Conservation (phyloP, 2,329 filamentous ascomycete species). For the Fusarium drepaniforme region DNA sequence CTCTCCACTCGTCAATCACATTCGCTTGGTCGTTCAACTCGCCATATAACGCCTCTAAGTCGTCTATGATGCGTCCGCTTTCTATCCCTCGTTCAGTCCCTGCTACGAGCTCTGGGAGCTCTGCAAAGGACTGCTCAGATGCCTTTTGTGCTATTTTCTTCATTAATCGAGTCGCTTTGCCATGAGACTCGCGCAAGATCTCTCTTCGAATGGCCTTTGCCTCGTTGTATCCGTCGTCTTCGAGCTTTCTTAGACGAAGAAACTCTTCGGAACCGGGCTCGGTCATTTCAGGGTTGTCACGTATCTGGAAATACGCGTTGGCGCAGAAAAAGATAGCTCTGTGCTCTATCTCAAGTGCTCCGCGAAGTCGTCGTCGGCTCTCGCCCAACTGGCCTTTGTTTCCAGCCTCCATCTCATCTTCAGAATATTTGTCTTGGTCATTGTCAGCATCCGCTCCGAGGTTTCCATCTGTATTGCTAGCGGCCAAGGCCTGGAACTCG, state of each 20-base stretch:
- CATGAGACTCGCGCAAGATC: conserved; percentile 71
- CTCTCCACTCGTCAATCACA: conserved; percentile 80
- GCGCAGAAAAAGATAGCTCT: conserved; percentile 87
- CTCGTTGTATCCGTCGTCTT: conserved; percentile 79
- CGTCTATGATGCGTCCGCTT: conserved; percentile 73
- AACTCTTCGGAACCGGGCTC: conserved; percentile 76
- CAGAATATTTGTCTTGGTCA: conserved; percentile 42
- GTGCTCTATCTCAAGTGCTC: conserved; percentile 83
- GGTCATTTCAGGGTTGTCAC: conserved; percentile 74
- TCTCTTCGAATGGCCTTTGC: conserved; percentile 85
- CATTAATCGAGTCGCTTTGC: conserved; percentile 66
- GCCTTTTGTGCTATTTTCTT: conserved; percentile 67
- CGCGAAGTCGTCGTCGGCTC: conserved; percentile 74
- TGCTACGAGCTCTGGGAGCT: conserved; percentile 70
- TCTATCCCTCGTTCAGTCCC: conserved; percentile 76
- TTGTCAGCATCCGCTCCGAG: conserved; percentile 7
- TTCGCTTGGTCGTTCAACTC: conserved; percentile 79
- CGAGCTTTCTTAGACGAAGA: conserved; percentile 73
- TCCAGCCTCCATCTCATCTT: conserved; percentile 51
- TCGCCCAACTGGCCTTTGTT: conserved; percentile 62
- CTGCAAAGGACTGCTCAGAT: conserved; percentile 66
- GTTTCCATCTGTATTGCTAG: conserved; percentile 13
- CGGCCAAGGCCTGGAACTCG: conserved; percentile 67
- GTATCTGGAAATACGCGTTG: conserved; percentile 87
- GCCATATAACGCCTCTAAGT: conserved; percentile 72